Percentiles rank a stretch among this genome's conserved stretches.
These are phyloP conservation scores for Phytophthora lateralis DNA, from an alignment of 352 stramenopile genomes.

Conservation along the genomic window DNA sequence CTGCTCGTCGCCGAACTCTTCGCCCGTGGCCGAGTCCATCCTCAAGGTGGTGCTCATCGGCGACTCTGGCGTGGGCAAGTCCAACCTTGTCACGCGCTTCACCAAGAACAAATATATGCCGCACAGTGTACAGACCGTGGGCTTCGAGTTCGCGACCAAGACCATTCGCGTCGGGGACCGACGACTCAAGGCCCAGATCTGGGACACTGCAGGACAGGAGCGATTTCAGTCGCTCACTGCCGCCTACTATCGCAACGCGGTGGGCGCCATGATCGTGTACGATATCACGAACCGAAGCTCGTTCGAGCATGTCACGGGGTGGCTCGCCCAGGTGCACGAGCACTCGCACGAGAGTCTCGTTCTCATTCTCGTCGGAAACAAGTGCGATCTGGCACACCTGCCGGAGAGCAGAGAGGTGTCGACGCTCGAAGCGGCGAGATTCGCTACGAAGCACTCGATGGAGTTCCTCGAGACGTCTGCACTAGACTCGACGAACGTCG, in stretches of 20 bases:
- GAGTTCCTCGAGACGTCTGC: conserved; percentile 89
- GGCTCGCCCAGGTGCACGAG: conserved; percentile 83
- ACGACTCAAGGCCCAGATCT: conserved; percentile 89
- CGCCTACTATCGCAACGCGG: conserved; percentile 92
- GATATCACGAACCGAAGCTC: conserved; percentile 90
- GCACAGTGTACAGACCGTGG: conserved; percentile 79
- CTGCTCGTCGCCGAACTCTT: conserved; percentile 39
- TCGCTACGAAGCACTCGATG: conserved; percentile 81
- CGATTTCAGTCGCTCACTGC: conserved; percentile 92
- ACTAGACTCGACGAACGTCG: conserved; percentile 85
- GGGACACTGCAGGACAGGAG: conserved; percentile 90
- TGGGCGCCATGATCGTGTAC: conserved; percentile 93
- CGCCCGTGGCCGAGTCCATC: conserved; percentile 51
- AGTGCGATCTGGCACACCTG: conserved; percentile 83
- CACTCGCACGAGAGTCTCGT: conserved; percentile 85
- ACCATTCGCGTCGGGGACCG: conserved; percentile 83
- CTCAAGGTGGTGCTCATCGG: conserved; percentile 91
- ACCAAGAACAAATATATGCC: conserved; percentile 90
- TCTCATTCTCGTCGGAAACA: conserved; percentile 88
- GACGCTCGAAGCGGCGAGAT: conserved; percentile 84
- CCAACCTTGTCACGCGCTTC: conserved; percentile 88
- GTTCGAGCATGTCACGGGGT: conserved; percentile 81
- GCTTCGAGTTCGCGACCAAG: conserved; percentile 90
- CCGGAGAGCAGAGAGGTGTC: conserved; percentile 83
- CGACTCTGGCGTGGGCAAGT: conserved; percentile 89